Conservation (phyloP, 2,329 filamentous ascomycete genomes). For the Nigrograna mackinnonii region DNA sequence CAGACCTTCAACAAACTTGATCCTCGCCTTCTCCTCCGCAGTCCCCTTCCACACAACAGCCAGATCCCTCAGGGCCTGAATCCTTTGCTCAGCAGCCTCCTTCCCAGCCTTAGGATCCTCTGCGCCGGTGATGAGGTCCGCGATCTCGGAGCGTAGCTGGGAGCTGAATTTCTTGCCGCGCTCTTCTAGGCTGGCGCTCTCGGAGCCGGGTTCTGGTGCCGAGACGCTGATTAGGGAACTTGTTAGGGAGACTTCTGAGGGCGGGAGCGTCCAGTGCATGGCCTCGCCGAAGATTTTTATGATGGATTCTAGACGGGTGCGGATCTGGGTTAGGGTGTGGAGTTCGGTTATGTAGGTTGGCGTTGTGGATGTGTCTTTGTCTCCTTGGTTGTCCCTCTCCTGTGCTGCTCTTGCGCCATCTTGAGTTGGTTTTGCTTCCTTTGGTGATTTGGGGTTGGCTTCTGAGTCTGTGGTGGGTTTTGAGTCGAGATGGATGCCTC, state of each 20-base stretch:
- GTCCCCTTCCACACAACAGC: conserved; percentile 92
- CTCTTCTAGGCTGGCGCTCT: conserved; percentile 74
- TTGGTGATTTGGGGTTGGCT: conserved; percentile 4
- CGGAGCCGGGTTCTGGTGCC: conserved; percentile 72
- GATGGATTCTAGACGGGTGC: conserved; percentile 82
- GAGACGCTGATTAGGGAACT: conserved; percentile 91
- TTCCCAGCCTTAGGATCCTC: conserved; percentile 63
- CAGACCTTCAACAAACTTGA: conserved; percentile 79
- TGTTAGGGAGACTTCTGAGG: conserved; percentile 80
- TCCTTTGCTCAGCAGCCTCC: conserved; percentile 71
- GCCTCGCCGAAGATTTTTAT: conserved; percentile 92
- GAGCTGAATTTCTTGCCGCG: conserved; percentile 83
- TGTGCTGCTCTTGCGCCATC: conserved; percentile 1
- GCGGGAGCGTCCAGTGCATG: conserved; percentile 92
- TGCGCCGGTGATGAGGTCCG: conserved; percentile 62
- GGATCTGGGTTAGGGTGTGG: conserved; percentile 80
- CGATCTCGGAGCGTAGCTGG: conserved; percentile 72
- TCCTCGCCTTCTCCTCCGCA: conserved; percentile 84
- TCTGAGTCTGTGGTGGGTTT: not conserved
- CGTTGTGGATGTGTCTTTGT: conserved; percentile 14
- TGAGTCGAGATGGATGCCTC: conserved; percentile 29
- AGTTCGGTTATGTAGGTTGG: conserved; percentile 71
- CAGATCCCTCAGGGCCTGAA: conserved; percentile 77
- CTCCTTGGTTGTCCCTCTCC: not conserved
- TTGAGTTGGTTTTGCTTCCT: not conserved